Conservation (phyloP, 495 filamentous ascomycete species). For the Thozetella sp. region DNA sequence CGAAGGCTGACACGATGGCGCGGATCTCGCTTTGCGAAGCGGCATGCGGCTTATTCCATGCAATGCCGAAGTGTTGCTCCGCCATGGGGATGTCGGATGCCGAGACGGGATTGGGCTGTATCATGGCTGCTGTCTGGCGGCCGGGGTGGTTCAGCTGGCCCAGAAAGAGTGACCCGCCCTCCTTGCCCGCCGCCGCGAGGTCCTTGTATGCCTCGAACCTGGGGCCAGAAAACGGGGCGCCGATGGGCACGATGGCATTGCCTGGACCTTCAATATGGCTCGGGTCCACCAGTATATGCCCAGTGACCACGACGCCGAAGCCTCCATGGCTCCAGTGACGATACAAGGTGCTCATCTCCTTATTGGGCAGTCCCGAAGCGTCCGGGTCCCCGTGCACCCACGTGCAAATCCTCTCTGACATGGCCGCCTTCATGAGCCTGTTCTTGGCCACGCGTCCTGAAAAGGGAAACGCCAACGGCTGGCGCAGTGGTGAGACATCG, state of each 20-base stretch:
- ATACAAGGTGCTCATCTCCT: slow-evolving; percentile 61
- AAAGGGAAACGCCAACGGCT: slow-evolving; percentile 60
- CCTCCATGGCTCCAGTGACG: slow-evolving; percentile 60
- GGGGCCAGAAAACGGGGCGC: slow-evolving; percentile 45
- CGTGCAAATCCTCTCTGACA: slow-evolving; percentile 61
- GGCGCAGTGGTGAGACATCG: slow-evolving; percentile 50
- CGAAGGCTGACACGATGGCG: slow-evolving; percentile 50
- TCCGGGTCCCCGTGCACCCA: slow-evolving; percentile 51
- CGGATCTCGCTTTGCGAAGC: slow-evolving; percentile 52
- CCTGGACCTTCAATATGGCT: slow-evolving; percentile 61
- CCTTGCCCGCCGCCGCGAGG: slow-evolving; percentile 49
- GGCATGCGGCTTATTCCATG: slow-evolving; percentile 25
- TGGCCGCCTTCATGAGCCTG: slow-evolving; percentile 65
- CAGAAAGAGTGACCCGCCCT: slow-evolving; percentile 55
- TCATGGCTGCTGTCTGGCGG: slow-evolving; percentile 42
- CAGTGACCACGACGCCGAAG: slow-evolving; percentile 59
- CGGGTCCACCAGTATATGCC: slow-evolving; percentile 63
- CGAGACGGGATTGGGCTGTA: slow-evolving; percentile 59
- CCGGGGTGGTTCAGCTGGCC: slow-evolving; percentile 66
- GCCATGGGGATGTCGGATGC: slow-evolving; percentile 62
- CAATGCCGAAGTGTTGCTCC: slow-evolving; percentile 15
- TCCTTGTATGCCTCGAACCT: slow-evolving; percentile 61
- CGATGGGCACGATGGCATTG: slow-evolving; percentile 57
- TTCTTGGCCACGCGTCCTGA: slow-evolving; percentile 56
- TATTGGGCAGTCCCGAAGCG: slow-evolving; percentile 58